Percentiles rank a stretch among this genome's conserved stretches.
Conservation (phyloP, 208 protist species). For the Trypanosoma mega region DNA sequence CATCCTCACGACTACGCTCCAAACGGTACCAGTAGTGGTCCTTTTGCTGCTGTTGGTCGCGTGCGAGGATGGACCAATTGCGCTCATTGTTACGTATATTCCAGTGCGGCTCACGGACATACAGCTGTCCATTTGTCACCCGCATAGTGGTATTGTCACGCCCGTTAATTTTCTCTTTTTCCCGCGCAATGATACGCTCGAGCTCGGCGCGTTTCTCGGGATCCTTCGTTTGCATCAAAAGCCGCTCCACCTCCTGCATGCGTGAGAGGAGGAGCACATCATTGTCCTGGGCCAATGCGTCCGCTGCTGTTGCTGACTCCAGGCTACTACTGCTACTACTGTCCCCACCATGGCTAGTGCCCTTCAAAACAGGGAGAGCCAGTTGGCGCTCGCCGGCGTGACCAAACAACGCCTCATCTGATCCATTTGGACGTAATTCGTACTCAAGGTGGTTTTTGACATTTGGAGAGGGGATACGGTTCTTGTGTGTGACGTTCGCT, state of each 20-base stretch:
- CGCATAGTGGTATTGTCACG: slow-evolving; percentile 69
- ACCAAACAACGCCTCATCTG: no score
- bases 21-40: slow-evolving; percentile 87
- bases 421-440: slow-evolving; percentile 53
- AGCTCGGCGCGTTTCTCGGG: slow-evolving; percentile 50
- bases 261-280: no score
- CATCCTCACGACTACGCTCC: slow-evolving; percentile 80
- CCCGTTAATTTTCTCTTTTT: slow-evolving; percentile 51
- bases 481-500: slow-evolving; percentile 74
- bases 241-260: slow-evolving; percentile 46
- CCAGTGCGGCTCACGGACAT: slow-evolving; percentile 79
- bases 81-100: slow-evolving; percentile 86
- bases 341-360: not conserved
- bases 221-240: slow-evolving; percentile 48
- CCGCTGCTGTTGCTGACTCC: no score
- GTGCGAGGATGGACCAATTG: slow-evolving; percentile 82
- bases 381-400: no score
- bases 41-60: slow-evolving; percentile 88
- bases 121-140: slow-evolving; percentile 73
- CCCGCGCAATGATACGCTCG: slow-evolving; percentile 55
- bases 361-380: slow-evolving; percentile 2
- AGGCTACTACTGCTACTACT: not conserved
- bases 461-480: slow-evolving; percentile 78
- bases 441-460: slow-evolving; percentile 87
- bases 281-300: no score